Conservation (phyloP, 2,329 filamentous ascomycete species). For the Colletotrichum sp. region DNA sequence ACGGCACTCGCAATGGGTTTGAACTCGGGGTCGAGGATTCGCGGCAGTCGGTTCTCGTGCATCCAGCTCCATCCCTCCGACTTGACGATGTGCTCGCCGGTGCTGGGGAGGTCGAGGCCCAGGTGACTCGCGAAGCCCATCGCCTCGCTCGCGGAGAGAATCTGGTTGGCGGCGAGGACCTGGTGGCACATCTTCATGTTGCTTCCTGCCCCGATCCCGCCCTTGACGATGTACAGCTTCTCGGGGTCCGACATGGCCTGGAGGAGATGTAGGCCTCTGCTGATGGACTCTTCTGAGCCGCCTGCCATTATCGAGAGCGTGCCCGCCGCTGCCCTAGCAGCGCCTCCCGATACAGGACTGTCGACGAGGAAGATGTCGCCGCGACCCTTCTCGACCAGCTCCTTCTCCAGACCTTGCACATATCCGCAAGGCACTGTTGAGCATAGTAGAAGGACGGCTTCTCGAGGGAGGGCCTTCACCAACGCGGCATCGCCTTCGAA, state of each 20-base stretch:
- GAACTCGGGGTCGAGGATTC: slow-evolving; percentile 58
- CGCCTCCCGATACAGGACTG: slow-evolving; percentile 32
- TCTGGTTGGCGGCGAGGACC: slow-evolving; percentile 67
- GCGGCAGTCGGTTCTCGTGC: slow-evolving; percentile 62
- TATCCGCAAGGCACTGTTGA: slow-evolving; percentile 75
- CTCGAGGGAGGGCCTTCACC: slow-evolving; percentile 19
- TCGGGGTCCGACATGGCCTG: slow-evolving; percentile 64
- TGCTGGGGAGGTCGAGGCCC: slow-evolving; percentile 52
- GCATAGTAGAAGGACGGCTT: slow-evolving; percentile 37
- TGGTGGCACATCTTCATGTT: slow-evolving; percentile 71
- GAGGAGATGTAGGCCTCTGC: slow-evolving; percentile 62
- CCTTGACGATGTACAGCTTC: slow-evolving; percentile 68
- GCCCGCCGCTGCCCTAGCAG: slow-evolving; percentile 56
- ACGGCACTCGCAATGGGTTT: slow-evolving; percentile 62
- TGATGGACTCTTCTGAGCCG: slow-evolving; percentile 60
- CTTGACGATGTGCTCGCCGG: slow-evolving; percentile 46
- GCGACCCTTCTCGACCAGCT: slow-evolving; percentile 60
- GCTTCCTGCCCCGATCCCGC: slow-evolving; percentile 64
- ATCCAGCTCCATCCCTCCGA: slow-evolving; percentile 64
- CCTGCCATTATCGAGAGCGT: slow-evolving; percentile 78
- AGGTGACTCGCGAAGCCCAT: slow-evolving; percentile 59
- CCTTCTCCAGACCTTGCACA: slow-evolving; percentile 62
- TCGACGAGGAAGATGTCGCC: slow-evolving; percentile 54
- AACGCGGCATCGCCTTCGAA: slow-evolving; percentile 63
- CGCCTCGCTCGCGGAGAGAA: slow-evolving; percentile 63